phyloP scores from a whole-genome alignment of 768 basidiomycete species.

The Mrakia hoshinonis region DNA sequence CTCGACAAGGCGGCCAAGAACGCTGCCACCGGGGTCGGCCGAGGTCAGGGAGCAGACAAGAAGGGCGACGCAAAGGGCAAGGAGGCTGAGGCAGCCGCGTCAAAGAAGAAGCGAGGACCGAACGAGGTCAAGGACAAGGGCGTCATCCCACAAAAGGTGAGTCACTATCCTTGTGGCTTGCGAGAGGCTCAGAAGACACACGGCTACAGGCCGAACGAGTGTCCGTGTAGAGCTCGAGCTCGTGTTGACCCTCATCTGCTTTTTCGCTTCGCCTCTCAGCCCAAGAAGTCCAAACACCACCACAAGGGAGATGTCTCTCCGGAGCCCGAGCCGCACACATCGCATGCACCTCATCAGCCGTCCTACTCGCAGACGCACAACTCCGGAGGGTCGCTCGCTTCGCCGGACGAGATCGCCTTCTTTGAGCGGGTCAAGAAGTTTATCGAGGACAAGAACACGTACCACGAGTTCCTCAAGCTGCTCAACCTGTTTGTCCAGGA shows the following conservation, averaged over 20 bases:
- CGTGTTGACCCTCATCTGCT: neutral
- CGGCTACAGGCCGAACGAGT: too few species aligned
- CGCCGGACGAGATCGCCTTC: conserved; percentile 70
- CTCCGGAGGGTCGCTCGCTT: conserved; percentile 37
- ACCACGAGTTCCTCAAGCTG: conserved; percentile 84
- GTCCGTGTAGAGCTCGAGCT: neutral
- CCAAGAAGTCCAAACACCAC: conserved; percentile 36
- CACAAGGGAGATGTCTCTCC: conserved; percentile 31
- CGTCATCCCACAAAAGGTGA: conserved; percentile 10
- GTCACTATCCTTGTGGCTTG: neutral
- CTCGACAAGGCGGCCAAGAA: conserved; percentile 33
- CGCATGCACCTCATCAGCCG: conserved; percentile 30
- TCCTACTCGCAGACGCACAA: conserved; percentile 29
- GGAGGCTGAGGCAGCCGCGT: conserved; percentile 3
- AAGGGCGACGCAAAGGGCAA: conserved; percentile 20
- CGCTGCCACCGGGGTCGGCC: neutral
- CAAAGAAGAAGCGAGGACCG: conserved; percentile 23
- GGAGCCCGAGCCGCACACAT: conserved; percentile 35
- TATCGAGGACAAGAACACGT: conserved; percentile 45
- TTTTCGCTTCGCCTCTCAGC: neutral
- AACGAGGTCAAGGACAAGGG: conserved; percentile 7
- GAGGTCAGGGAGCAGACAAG: conserved; percentile 12
- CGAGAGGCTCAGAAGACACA: too few species aligned
- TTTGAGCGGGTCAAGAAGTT: conserved; percentile 72
- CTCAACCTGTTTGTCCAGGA: conserved; percentile 84